phyloP scores from a whole-genome alignment of 257 asterid species.

The Verbena officinalis region DNA sequence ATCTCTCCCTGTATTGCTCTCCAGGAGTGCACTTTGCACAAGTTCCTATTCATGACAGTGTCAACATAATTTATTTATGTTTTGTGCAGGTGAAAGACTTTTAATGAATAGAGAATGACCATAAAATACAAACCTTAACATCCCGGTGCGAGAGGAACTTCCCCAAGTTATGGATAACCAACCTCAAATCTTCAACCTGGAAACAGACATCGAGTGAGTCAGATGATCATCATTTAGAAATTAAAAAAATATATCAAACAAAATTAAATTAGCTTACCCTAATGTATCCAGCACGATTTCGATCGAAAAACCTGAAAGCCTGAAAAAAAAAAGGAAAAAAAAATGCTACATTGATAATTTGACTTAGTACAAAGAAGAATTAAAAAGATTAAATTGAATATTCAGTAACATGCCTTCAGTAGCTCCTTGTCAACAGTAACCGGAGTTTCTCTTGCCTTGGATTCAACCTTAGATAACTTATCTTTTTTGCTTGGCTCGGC shows the following conservation, averaged over 20 bases:
- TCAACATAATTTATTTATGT: neutral
- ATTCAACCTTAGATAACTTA: slow-evolving; percentile 45
- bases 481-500: slow-evolving; percentile 40
- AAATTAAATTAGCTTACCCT: slow-evolving; percentile 54
- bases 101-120: slow-evolving; percentile 2
- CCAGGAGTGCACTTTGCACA: slow-evolving; percentile 83
- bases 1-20: slow-evolving; percentile 80
- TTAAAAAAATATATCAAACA: neutral
- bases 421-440: slow-evolving; percentile 63
- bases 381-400: slow-evolving; percentile 7
- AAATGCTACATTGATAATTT: slow-evolving; percentile 10
- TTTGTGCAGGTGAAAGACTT: no score
- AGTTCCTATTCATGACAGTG: slow-evolving; percentile 53
- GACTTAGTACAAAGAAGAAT: neutral
- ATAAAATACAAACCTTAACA: slow-evolving; percentile 70
- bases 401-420: slow-evolving; percentile 57
- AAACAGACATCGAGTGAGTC: slow-evolving; percentile 5
- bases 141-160: slow-evolving; percentile 79
- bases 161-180: slow-evolving; percentile 85
- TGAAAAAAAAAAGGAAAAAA: slow-evolving; percentile 20
- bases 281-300: slow-evolving; percentile 82
- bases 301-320: slow-evolving; percentile 98
- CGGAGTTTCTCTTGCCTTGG: slow-evolving; percentile 39
- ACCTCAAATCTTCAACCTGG: slow-evolving; percentile 94
- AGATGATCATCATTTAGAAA: neutral